Evolutionary conservation across 192 early-diverging fungal species (phyloP), one percentile per base, ranked within the genome.

Genomic region (Chytriomyces sp.): DNA sequence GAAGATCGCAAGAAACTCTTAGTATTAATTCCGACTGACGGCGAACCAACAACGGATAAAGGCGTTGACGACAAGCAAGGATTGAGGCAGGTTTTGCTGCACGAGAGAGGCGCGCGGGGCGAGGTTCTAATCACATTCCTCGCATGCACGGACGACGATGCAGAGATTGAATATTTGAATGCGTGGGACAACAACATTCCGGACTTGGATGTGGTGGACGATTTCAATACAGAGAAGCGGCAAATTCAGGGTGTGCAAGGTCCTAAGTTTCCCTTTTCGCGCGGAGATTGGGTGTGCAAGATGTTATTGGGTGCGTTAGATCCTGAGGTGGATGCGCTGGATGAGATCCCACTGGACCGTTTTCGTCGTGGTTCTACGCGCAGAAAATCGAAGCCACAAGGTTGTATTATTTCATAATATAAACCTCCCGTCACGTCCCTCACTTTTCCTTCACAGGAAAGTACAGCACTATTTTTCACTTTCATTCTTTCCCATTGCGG

Each of bases 281-380:
- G 65, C 19, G 65, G 65, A 19, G 65, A 68, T 55, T 68, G 65
- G 65, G 65, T 68, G 49, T 68, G 65, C 32, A 68, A 68, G 36
- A 68, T 68, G 65, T 34, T 68, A 33, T 34, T 68, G 65, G 65
- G 65, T 6, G 22, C 52, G 5, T 17, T 68, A 10, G 65, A 68
- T 68, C 52, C 65, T 22, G 65, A 68, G 32, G 55, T 68, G 31
- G 65, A 68, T 33, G 65, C 65, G 30, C 37, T 68, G 41, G 65
- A 68, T 37, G 65, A 68, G 32, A 61, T n/a, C n/a, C n/a, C n/a
- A n/a, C n/a, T n/a, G n/a, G n/a, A n/a, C n/a, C n/a, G n/a, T n/a
- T n/a, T n/a, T n/a, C n/a, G n/a, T n/a, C n/a, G n/a, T n/a, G n/a
- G n/a, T n/a, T n/a, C n/a, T n/a, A n/a, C n/a, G n/a, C n/a, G n/a